Base-by-base conservation (phyloP, 306 rosid genomes). In the Cicer yamashitae region DNA sequence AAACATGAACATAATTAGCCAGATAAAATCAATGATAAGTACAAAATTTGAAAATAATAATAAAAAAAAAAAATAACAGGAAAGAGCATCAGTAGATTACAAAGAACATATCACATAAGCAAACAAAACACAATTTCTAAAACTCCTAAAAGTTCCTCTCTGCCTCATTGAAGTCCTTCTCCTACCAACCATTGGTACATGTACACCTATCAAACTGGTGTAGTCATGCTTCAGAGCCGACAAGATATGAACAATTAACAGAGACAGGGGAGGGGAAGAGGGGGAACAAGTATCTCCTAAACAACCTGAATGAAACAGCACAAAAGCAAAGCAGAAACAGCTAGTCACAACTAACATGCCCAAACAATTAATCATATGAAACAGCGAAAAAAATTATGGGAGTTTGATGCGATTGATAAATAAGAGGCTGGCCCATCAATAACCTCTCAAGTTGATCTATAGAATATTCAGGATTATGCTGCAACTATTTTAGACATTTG, bases 1-100 rank as follows among this genome's bases (percentile, higher is more conserved):
- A 65, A 72, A 79, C 47, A 61, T 47, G 11, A 50, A 74, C 13
- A 70, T 40, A 77, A 73, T 71, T 57, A 78, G 78, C 37, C 66
- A 71, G 37, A 50, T 12, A 45, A 13, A 67, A 46, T 12, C 40
- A 70, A 58, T 4, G 34, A 65, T 25, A 13, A 18, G 40, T 5
- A 73, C 11, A 22, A 40, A 1, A 5, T 50, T 22, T 41, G 14
- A 53, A 46, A 2, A 47, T 13, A 46, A 12, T 7, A 66, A n/a
- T 8, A 63, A 63, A n/a, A 57, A 20, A 57, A 10, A 38, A 22
- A 20, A 57, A 10, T n/a, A 50, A 50, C 15, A 22, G 41, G 12
- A 40, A 6, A 53, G 10, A 50, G 67, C 48, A 67, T 38, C 38
- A 11, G 65, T 34, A 67, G 59, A 67, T 63, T 20, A 39, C n/a